phyloP scores from a whole-genome alignment of 163 green algal species.

The Chlamydomonas reinhardtii region DNA sequence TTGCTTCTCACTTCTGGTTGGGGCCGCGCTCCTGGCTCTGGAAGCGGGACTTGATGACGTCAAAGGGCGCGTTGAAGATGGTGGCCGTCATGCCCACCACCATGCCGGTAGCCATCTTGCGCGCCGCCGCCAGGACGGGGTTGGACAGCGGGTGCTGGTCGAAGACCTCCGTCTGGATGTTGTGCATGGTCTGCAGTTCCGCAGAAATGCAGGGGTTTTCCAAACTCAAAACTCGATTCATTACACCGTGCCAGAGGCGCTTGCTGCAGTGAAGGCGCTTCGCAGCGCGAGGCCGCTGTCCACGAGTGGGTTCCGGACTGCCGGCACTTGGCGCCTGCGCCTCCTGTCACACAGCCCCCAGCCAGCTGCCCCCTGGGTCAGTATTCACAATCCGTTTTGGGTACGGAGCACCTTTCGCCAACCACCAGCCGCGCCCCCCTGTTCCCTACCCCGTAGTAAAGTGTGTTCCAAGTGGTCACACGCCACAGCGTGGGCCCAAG shows the following conservation, averaged over 20 bases:
- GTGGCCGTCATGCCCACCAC: constrained; percentile 36
- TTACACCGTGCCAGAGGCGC: too few relatives aligned
- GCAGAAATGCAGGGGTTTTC: too few relatives aligned
- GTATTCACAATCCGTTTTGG: too few relatives aligned
- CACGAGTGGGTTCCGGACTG: too few relatives aligned
- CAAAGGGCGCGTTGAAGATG: constrained; percentile 61
- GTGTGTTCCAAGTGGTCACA: constrained; percentile 55
- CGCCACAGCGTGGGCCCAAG: constrained; percentile 56
- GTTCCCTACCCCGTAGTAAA: constrained; percentile 55
- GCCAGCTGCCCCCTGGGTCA: too few relatives aligned
- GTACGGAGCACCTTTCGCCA: too few relatives aligned
- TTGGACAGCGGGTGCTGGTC: constrained; percentile 38
- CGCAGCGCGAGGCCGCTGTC: too few relatives aligned
- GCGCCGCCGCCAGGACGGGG: constrained; percentile 25
- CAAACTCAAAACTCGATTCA: too few relatives aligned
- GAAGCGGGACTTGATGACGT: constrained; percentile 57
- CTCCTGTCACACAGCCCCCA: too few relatives aligned
- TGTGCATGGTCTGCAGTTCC: constrained; percentile 31
- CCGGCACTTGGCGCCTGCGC: too few relatives aligned
- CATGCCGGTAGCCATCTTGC: constrained; percentile 33
- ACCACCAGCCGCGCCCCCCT: too few relatives aligned
- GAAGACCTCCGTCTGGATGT: constrained; percentile 42
- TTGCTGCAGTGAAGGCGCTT: too few relatives aligned
- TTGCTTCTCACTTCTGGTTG: constrained; percentile 32
- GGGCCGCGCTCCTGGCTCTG: constrained; percentile 40